Conservation (phyloP, 371 early-diverging fungal genomes). For the Mortierella sp. region DNA sequence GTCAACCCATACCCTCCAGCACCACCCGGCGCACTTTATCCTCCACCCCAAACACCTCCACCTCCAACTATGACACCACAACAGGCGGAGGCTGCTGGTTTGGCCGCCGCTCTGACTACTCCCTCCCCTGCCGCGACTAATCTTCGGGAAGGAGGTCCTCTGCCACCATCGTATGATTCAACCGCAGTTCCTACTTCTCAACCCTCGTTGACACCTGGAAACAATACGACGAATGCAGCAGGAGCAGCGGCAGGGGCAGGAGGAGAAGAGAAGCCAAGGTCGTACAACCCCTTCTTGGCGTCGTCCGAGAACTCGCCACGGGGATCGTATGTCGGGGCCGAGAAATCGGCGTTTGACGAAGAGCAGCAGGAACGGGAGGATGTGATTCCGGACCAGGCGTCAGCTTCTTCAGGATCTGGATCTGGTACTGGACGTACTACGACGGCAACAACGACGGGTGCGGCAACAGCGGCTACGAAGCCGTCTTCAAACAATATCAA, state of each 20-base stretch:
- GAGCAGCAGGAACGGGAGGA: slow-evolving; percentile 3
- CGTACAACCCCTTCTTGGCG: neutral
- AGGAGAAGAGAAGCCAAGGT: neutral
- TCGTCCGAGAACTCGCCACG: neutral
- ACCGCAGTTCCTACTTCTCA: neutral
- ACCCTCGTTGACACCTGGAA: neutral
- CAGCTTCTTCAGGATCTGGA: slow-evolving; percentile 22
- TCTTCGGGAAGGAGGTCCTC: slow-evolving; percentile 1
- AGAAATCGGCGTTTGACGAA: neutral
- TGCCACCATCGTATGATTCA: slow-evolving; percentile 32
- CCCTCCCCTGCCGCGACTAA: neutral
- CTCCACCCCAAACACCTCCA: slow-evolving; percentile 17
- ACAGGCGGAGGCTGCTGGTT: slow-evolving; percentile 31
- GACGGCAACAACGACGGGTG: neutral
- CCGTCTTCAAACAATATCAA: neutral
- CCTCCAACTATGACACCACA: slow-evolving; percentile 18
- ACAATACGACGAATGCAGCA: neutral
- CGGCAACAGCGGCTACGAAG: neutral
- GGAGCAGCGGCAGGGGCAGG: neutral
- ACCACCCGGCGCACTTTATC: slow-evolving; percentile 9
- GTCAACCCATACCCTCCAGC: neutral
- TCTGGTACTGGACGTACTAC: slow-evolving; percentile 9
- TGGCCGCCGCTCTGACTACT: slow-evolving; percentile 8
- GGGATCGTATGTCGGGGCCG: neutral
- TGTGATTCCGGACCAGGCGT: slow-evolving; percentile 11